A percentile compares a stretch with the other conserved stretches of the same genome.
These are phyloP conservation scores for Chenopodium quinoa DNA, from an alignment of 148 eudicot species.

Conservation along the genomic window DNA sequence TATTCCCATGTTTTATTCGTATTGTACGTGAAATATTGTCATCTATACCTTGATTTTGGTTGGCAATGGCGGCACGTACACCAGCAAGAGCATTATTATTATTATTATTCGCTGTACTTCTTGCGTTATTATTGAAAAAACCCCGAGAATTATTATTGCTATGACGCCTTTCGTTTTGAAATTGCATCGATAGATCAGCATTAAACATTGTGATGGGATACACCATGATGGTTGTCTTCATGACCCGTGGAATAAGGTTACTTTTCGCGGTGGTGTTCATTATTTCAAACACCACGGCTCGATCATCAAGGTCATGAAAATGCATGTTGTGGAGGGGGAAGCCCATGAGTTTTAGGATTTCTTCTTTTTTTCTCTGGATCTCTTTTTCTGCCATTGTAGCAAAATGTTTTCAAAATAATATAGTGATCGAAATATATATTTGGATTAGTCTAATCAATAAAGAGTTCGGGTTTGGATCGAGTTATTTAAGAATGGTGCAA, in stretches of 20 bases:
- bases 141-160: not conserved
- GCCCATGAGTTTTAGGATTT: not conserved
- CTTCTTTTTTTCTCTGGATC: not conserved
- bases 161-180: not conserved
- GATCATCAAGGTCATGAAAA: not conserved
- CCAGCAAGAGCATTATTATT: not conserved
- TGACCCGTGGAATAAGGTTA: not conserved
- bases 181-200: not conserved
- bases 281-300: not conserved
- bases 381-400: not conserved
- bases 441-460: no score
- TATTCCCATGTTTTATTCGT: not conserved
- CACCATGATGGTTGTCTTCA: not conserved
- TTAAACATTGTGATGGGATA: not conserved
- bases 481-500: no score
- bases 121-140: not conserved
- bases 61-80: not conserved
- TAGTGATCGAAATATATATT: no score
- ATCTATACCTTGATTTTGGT: not conserved
- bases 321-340: not conserved
- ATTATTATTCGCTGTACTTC: not conserved
- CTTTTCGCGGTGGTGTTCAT: not conserved
- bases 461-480: no score
- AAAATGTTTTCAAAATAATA: no score
- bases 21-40: not conserved